Conservation (phyloP, 2,329 filamentous ascomycete genomes). For the Aspergillus pseudonomiae region DNA sequence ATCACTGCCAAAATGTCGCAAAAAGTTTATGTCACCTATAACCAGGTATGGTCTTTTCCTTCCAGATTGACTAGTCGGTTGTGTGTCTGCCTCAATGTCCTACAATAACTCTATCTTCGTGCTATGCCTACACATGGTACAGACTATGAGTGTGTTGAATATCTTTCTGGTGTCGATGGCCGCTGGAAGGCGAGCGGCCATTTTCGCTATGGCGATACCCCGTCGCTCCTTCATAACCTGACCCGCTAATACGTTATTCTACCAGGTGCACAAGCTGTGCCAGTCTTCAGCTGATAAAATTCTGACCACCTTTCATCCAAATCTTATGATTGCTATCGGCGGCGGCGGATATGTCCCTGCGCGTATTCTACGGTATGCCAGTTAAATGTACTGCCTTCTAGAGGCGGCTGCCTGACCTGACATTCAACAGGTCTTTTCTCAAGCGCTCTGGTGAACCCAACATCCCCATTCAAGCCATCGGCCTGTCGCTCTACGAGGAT, state of each 20-base stretch:
- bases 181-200: background rate
- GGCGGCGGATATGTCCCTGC: conserved; percentile 97
- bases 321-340: conserved; percentile 98
- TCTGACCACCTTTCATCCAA: conserved; percentile 82
- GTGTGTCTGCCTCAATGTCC: background rate
- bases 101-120: background rate
- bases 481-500: conserved; percentile 92
- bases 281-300: conserved; percentile 80
- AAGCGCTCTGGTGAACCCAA: conserved; percentile 85
- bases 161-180: background rate
- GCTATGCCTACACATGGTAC: background rate
- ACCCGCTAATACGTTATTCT: conserved; percentile 15
- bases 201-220: background rate
- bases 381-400: background rate
- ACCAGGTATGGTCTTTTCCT: conserved; percentile 65
- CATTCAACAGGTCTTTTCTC: conserved; percentile 72
- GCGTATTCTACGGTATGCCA: conserved; percentile 76
- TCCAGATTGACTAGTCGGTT: background rate
- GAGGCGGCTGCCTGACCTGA: background rate
- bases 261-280: conserved; percentile 94
- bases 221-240: conserved; percentile 10
- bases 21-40: conserved; percentile 90
- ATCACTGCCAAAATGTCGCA: conserved; percentile 67
- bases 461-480: conserved; percentile 99
- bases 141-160: background rate